Percentiles rank a stretch among this genome's conserved stretches.
Conservation (phyloP, 1,284 basidiomycete genomes). For the Cutaneotrichosporon arboriforme region DNA sequence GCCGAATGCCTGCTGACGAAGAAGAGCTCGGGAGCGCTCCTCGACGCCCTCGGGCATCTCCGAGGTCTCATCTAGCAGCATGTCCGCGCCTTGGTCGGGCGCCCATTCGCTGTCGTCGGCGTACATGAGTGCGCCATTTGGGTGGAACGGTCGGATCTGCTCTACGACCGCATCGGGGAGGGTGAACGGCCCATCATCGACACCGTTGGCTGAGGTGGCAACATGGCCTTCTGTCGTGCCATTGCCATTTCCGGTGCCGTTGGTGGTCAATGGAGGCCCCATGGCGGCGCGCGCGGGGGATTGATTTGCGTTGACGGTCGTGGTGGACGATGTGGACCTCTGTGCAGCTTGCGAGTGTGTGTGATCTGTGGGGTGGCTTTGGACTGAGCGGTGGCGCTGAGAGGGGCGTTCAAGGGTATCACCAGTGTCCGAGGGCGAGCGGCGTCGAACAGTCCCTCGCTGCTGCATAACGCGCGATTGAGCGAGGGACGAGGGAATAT, state of each 20-base stretch:
- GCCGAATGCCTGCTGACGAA: constrained; percentile 17
- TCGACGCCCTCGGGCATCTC: background rate
- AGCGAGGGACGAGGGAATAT: background rate
- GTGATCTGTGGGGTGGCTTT: background rate
- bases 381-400: constrained; percentile 1
- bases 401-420: background rate
- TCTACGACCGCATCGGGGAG: constrained; percentile 1
- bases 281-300: constrained; percentile 6
- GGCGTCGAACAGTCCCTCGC: constrained; percentile 19
- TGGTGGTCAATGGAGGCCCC: constrained; percentile 8
- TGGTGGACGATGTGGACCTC: background rate
- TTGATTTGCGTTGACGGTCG: background rate
- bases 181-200: constrained; percentile 4
- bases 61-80: background rate
- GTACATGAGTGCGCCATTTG: constrained; percentile 35
- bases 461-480: constrained; percentile 12
- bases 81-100: background rate
- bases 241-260: constrained; percentile 8
- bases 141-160: constrained; percentile 7
- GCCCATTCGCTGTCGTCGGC: constrained; percentile 39
- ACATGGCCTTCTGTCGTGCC: background rate
- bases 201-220: background rate
- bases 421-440: constrained; percentile 9
- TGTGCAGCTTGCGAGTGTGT: constrained; percentile 3
- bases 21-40: background rate